Evolutionary conservation across 1,139 yeast species (phyloP), one percentile per base, ranked within the genome.

Genomic region (Diutina scorzettiae): DNA sequence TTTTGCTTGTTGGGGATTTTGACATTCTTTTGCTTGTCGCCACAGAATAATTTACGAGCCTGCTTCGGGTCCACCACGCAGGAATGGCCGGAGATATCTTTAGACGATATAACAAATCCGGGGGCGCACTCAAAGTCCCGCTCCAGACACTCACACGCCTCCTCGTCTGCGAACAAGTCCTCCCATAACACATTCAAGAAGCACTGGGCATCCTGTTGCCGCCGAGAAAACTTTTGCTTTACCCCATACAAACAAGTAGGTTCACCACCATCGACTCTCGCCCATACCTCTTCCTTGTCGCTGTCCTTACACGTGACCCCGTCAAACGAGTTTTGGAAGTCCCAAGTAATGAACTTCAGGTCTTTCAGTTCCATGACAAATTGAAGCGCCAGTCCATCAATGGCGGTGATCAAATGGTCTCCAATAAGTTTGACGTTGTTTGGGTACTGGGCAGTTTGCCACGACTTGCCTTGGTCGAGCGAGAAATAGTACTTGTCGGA

Each of bases 161-260:
- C 79, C 44, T 74, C 78, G 27, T 61, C 58, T 5, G 73, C 66
- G 43, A 67, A 64, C 31, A 81, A 64, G 51, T 84, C 91, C 39
- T 73, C 73, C 52, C 70, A 81, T 5, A 72, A 58, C 42, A 71
- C 71, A 43, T 75, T 75, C 19, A 82, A 78, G 53, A 79, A 75
- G 64, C 96, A 87, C 47, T 76, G 55, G 0, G 91, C 74, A 44
- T 70, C 75, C 31, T 67, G 69, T 53, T 83, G 84, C 61, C 94
- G 77, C 57, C 95, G 71, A 45, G 54, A 62, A 54, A 78, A 81
- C 45, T 66, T 72, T 51, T 82, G 87, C 50, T 67, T 73, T 45
- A 76, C 84, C 7, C 96, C 96, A 64, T 74, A 72, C 30, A 83
- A 63, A 62, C 96, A 87, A 12, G 66, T 52, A 1, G 84, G 84